These are phyloP conservation scores for Eucalyptus marginata DNA, from an alignment of 345 rosid genomes.

Conservation along the genomic window DNA sequence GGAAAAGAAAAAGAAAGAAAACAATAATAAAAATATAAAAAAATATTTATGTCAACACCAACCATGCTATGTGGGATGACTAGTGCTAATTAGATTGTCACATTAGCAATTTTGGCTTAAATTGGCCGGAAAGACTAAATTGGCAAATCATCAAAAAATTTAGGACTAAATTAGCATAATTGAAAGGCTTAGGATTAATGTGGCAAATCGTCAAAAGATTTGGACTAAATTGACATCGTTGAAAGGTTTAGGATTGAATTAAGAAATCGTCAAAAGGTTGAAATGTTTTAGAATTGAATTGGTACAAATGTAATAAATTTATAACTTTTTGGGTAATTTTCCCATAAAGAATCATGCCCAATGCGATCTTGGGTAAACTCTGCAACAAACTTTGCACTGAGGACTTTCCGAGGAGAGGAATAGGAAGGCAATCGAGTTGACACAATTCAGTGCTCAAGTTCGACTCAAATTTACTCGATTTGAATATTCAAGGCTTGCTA, in stretches of 20 bases:
- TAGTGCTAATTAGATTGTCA: not conserved
- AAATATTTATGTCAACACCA: not conserved
- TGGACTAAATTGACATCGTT: too few species aligned
- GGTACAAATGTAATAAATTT: too few species aligned
- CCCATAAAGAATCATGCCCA: not conserved
- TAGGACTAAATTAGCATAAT: too few species aligned
- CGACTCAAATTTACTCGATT: not conserved
- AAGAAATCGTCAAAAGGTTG: too few species aligned
- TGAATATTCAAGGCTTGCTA: not conserved
- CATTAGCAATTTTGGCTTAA: too few species aligned
- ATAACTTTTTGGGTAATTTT: not conserved
- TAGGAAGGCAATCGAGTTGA: not conserved
- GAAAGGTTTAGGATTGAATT: not conserved
- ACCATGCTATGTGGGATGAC: not conserved
- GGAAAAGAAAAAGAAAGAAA: not conserved
- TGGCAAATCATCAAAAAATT: too few species aligned
- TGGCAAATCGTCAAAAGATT: too few species aligned
- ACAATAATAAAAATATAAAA: too few species aligned
- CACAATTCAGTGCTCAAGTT: not conserved
- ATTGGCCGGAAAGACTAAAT: too few species aligned
- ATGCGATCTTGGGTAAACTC: not conserved
- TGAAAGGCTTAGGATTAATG: too few species aligned
- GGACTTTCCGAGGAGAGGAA: not conserved
- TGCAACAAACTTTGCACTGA: not conserved
- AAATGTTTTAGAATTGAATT: too few species aligned